Base-by-base conservation (phyloP, 331 rosid species). In the Rosa hybrid region DNA sequence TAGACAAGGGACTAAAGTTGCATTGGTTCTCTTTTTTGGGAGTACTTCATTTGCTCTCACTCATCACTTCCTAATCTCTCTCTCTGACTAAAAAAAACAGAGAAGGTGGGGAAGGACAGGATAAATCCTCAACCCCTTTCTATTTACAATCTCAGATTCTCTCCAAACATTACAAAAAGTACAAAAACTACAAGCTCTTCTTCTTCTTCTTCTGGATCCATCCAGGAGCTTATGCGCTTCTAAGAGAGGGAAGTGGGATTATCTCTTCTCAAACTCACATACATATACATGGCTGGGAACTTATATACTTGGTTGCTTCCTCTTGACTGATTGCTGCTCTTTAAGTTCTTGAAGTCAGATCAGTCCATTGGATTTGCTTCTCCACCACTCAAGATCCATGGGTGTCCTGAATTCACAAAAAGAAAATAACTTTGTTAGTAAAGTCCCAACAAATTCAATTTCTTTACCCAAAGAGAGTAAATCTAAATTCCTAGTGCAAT, bases 341-440 rank as follows among this genome's bases (percentile, higher is more conserved):
- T 50, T 16, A 16, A 4, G 42, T 63, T 63, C 41, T 63, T 62
- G 39, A 6, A 13, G 30, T 49, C 57, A 27, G 16, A 21, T 90
- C 84, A 89, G 75, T 80, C 76, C 73, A 76, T 44, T 63, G 86
- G 80, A 51, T 13, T 51, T 7, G 79, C 65, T 56, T 82, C 87
- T 65, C 92, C 93, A 50, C 88, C 91, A 63, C 78, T 85, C 56
- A 86, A 34, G 72, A 91, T 89, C 97, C 97, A 91, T 2, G 94
- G 94, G 65, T 91, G 97, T 69, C 90, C 92, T 91, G 82, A 42
- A 45, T 82, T 57, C 41, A 5, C 78, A 67, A 7, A 64, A 54
- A 57, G 45, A 54, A 64, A 81, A 68, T 8, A 76, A 50, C 3
- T 84, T 65, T 42, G 69, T 81, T 9, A 87, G 64, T 9, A 57